A percentile compares a stretch with the other conserved stretches of the same genome.
These are phyloP conservation scores for Mycena epipterygia DNA, from an alignment of 768 basidiomycete species.

Conservation along the genomic window DNA sequence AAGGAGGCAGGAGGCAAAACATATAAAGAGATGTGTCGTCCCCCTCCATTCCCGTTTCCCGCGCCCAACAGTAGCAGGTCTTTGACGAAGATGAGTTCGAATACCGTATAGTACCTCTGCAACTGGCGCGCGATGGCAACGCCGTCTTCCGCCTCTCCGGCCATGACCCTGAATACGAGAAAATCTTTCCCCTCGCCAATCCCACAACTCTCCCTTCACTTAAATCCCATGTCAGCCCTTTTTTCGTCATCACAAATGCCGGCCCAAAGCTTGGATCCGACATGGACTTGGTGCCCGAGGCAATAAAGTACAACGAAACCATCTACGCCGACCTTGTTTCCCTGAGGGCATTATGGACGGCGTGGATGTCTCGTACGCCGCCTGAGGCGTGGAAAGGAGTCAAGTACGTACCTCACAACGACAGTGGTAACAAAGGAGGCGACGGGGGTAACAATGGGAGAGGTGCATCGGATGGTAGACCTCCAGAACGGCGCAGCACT, in stretches of 20 bases:
- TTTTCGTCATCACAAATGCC: slow-evolving; percentile 15
- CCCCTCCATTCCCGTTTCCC: slow-evolving; percentile 5
- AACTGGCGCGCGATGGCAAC: not conserved
- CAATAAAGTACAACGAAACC: not conserved
- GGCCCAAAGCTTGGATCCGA: slow-evolving; percentile 3
- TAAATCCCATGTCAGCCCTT: slow-evolving; percentile 13
- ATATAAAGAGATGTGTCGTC: slow-evolving; percentile 12
- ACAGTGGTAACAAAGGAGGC: too few species aligned
- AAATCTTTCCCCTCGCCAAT: not conserved
- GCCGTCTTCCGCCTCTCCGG: slow-evolving; percentile 1
- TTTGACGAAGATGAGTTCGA: not conserved
- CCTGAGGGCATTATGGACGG: not conserved
- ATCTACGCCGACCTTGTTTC: not conserved
- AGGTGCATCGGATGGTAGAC: not conserved
- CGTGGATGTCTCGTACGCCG: not conserved
- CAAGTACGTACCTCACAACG: not conserved
- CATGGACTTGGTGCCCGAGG: not conserved
- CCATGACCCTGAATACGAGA: not conserved
- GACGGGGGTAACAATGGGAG: not conserved
- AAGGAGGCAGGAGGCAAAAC: not conserved
- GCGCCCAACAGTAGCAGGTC: not conserved
- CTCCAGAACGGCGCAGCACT: slow-evolving; percentile 5
- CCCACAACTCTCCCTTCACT: not conserved
- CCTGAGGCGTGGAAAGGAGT: not conserved
- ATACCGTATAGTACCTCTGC: slow-evolving; percentile 14